These are phyloP conservation scores for Paraphoma sp. DNA, from an alignment of 2,329 filamentous ascomycete species.

Conservation along the genomic window DNA sequence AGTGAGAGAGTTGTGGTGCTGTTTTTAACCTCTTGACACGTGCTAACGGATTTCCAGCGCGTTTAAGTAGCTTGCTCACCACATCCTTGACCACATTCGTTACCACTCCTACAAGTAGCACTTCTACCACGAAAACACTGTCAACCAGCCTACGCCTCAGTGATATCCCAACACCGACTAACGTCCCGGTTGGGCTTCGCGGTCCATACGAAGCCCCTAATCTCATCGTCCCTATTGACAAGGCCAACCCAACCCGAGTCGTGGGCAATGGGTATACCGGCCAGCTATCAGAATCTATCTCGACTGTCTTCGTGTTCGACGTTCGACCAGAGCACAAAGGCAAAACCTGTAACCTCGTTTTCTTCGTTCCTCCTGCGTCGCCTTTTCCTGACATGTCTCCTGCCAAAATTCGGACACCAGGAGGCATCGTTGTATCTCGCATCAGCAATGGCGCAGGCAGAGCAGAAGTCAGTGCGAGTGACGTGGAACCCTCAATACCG, in stretches of 20 bases:
- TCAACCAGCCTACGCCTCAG: constrained; percentile 1
- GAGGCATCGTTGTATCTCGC: constrained; percentile 43
- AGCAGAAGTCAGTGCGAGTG: constrained; percentile 11
- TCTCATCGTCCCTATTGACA: constrained; percentile 47
- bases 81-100: constrained; percentile 15
- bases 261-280: constrained; percentile 51
- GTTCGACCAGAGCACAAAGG: constrained; percentile 48
- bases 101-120: neutral
- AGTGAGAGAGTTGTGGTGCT: constrained; percentile 16
- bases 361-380: constrained; percentile 53
- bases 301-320: constrained; percentile 56
- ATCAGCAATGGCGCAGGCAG: constrained; percentile 21
- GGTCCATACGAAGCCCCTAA: constrained; percentile 47
- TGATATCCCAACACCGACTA: constrained; percentile 16
- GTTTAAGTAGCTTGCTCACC: constrained; percentile 11
- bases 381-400: constrained; percentile 41
- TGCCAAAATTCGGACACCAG: constrained; percentile 36
- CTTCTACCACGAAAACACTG: neutral
- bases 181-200: constrained; percentile 31
- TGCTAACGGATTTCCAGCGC: constrained; percentile 12
- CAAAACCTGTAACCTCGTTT: constrained; percentile 56
- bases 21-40: neutral
- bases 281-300: constrained; percentile 47
- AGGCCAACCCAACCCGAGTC: constrained; percentile 43
- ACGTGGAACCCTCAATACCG: constrained; percentile 4